These are phyloP conservation scores for Aleurites moluccanus DNA, from an alignment of 441 rosid genomes.

Conservation along the genomic window DNA sequence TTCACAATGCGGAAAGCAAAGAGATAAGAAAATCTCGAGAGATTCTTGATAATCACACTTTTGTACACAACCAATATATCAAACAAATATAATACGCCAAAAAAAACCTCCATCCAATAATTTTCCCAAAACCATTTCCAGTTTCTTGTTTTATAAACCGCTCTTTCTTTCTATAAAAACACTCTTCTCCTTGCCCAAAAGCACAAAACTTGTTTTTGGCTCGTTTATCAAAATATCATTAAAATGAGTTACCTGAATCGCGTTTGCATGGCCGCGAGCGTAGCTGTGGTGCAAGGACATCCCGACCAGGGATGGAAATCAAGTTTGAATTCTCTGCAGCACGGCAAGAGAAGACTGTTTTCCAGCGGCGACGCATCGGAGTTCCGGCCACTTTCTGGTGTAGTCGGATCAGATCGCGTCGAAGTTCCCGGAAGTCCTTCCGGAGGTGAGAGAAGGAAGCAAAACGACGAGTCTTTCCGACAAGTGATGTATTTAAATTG, in stretches of 20 bases:
- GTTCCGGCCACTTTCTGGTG: slow-evolving; percentile 48
- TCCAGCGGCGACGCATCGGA: slow-evolving; percentile 38
- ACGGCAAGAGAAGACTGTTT: slow-evolving; percentile 39
- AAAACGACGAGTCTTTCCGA: slow-evolving; percentile 63
- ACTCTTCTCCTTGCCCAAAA: background rate
- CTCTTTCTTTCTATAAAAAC: slow-evolving; percentile 5
- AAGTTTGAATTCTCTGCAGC: slow-evolving; percentile 44
- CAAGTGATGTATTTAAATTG: slow-evolving; percentile 82
- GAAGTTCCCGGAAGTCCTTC: slow-evolving; percentile 23
- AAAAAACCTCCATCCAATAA: background rate
- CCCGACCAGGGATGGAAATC: slow-evolving; percentile 60
- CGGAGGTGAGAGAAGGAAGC: background rate
- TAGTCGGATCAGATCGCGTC: slow-evolving; percentile 33
- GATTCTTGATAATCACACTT: background rate
- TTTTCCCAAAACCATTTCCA: slow-evolving; percentile 9
- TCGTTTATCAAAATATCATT: no score
- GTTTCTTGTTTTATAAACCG: background rate
- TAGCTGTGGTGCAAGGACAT: slow-evolving; percentile 64
- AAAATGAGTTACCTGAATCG: slow-evolving; percentile 56
- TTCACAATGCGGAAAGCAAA: no score
- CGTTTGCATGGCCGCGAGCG: slow-evolving; percentile 71
- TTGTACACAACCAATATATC: background rate
- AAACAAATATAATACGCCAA: background rate
- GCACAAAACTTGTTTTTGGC: no score
- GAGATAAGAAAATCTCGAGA: no score